A percentile compares a stretch with the other conserved stretches of the same genome.
Conservation (phyloP, 2,329 filamentous ascomycete genomes). For the Alternaria ventricosa region DNA sequence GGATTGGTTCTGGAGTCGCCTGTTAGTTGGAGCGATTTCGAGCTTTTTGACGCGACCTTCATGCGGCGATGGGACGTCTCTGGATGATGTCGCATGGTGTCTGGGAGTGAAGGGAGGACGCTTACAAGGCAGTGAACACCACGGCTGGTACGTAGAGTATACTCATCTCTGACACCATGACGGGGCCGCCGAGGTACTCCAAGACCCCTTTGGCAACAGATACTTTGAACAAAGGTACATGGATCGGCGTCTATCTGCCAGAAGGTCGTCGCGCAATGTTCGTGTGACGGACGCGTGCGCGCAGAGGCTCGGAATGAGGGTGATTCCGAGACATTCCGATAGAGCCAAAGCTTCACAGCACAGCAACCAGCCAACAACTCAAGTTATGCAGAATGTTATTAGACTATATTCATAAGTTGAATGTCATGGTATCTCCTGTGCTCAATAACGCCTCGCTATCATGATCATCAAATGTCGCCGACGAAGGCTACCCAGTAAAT, state of each 20-base stretch:
- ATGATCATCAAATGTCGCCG: not conserved
- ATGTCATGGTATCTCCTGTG: not conserved
- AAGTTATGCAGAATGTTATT: not conserved
- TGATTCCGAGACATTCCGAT: not conserved
- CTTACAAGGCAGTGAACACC: constrained; percentile 37
- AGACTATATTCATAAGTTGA: not conserved
- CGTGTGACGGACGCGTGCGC: not conserved
- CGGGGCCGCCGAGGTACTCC: not conserved
- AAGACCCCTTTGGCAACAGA: not conserved
- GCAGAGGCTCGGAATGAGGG: not conserved
- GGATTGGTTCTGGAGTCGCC: not conserved
- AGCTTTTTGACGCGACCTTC: not conserved
- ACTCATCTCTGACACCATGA: constrained; percentile 24
- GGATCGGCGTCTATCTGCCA: not conserved
- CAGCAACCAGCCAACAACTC: not conserved
- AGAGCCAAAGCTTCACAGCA: not conserved
- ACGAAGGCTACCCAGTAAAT: not conserved
- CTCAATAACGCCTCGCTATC: not conserved
- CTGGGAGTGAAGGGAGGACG: not conserved
- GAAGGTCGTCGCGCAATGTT: not conserved
- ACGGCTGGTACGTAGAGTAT: constrained; percentile 36
- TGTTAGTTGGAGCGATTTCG: not conserved
- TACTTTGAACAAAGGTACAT: not conserved
- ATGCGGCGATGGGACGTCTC: not conserved
- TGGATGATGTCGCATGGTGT: not conserved